phyloP scores from a whole-genome alignment of 305 asterid genomes.

The Fraxinus angustifolia region DNA sequence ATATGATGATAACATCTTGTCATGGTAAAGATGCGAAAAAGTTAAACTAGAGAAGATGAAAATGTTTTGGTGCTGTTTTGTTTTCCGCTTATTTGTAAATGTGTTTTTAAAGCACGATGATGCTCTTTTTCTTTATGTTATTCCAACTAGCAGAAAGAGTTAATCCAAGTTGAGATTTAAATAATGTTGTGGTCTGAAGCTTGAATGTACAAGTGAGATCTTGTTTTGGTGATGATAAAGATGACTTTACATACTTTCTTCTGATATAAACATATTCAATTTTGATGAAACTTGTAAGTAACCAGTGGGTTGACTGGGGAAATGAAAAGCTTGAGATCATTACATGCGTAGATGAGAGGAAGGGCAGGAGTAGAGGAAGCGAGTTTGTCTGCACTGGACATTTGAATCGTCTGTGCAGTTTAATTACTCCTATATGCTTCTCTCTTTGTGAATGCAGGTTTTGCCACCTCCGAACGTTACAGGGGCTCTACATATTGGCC shows the following conservation, averaged over 20 bases:
- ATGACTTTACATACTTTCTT: not conserved
- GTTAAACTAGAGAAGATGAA: not conserved
- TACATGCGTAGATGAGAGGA: constrained; percentile 4
- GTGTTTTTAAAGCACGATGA: not conserved
- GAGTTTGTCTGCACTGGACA: not conserved
- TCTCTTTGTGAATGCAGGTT: constrained; percentile 48
- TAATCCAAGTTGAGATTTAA: not conserved
- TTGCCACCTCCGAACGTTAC: constrained; percentile 96
- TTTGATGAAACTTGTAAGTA: not conserved
- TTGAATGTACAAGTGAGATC: not conserved
- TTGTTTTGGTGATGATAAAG: not conserved
- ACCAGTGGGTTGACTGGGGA: not conserved
- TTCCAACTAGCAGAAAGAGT: not conserved
- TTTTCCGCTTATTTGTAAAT: not conserved
- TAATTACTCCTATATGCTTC: constrained; percentile 6
- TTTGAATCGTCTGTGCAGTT: not conserved
- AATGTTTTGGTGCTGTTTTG: not conserved
- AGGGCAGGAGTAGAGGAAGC: not conserved
- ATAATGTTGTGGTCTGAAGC: not conserved
- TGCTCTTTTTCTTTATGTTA: not conserved
- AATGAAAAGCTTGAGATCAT: not conserved
- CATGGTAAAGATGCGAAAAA: not conserved
- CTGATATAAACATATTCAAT: not conserved
- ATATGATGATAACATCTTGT: not conserved
- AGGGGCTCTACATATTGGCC: constrained; percentile 95